Evolutionary conservation across 1,284 basidiomycete genomes (phyloP).

Genomic region (Malassezia dermatis): DNA sequence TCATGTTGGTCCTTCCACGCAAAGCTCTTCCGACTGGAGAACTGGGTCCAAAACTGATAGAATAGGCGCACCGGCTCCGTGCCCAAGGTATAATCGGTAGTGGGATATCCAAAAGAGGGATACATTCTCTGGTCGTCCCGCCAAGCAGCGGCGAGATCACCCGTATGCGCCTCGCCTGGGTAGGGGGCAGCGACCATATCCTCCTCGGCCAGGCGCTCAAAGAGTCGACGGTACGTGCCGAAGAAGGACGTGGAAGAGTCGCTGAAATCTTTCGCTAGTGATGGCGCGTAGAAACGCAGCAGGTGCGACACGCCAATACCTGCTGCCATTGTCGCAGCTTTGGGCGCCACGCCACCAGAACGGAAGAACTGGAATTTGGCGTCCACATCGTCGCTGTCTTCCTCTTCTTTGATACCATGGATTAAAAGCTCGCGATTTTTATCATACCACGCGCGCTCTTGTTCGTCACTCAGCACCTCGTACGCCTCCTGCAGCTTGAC

Average conservation of each 20-base stretch:
- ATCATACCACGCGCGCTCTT: constrained; percentile 93
- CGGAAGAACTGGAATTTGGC: constrained; percentile 65
- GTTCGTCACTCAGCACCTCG: constrained; percentile 55
- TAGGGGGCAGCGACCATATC: constrained; percentile 57
- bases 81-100: constrained; percentile 58
- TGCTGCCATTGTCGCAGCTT: constrained; percentile 59
- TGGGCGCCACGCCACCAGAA: constrained; percentile 53
- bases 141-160: constrained; percentile 19
- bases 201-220: constrained; percentile 70
- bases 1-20: constrained; percentile 81
- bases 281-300: constrained; percentile 71
- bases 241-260: constrained; percentile 59
- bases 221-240: constrained; percentile 78
- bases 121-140: constrained; percentile 17
- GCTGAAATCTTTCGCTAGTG: constrained; percentile 59
- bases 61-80: constrained; percentile 53
- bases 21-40: constrained; percentile 79
- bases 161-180: constrained; percentile 47
- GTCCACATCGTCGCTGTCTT: constrained; percentile 31
- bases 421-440: constrained; percentile 68
- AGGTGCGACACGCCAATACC: constrained; percentile 73
- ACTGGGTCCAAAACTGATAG: constrained; percentile 78
- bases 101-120: constrained; percentile 73
- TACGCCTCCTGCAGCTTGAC: constrained; percentile 84
- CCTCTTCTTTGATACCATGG: constrained; percentile 27